Evolutionary conservation across 129 eudicot species (phyloP).

Genomic region (Escallonia herrerae): DNA sequence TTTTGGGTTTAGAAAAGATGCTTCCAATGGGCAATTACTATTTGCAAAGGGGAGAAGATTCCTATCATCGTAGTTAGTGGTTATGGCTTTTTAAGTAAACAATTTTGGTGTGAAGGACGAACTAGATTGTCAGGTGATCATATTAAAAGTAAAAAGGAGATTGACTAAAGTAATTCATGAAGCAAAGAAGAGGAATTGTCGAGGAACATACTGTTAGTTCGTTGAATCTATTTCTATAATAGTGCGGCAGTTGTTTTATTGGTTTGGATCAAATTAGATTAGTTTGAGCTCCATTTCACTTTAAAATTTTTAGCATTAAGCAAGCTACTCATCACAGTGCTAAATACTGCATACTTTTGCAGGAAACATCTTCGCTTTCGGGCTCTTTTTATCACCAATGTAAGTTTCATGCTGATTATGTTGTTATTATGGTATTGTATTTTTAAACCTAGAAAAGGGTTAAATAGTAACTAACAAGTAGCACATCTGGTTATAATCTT

Average conservation of each 20-base stretch:
- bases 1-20: too few relatives aligned
- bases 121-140: too few relatives aligned
- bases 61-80: too few relatives aligned
- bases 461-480: background rate
- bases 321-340: background rate
- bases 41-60: too few relatives aligned
- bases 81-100: too few relatives aligned
- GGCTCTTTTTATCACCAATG: conserved; percentile 86
- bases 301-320: background rate
- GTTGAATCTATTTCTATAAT: too few relatives aligned
- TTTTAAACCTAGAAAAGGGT: background rate
- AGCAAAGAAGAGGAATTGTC: background rate
- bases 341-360: conserved; percentile 24
- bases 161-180: background rate
- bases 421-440: background rate
- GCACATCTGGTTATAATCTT: background rate
- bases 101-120: too few relatives aligned
- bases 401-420: conserved; percentile 25
- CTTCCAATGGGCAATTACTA: too few relatives aligned
- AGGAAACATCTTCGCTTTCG: conserved; percentile 88
- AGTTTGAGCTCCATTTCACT: background rate
- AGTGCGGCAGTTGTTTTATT: background rate
- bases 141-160: background rate
- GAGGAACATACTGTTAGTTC: background rate
- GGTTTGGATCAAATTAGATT: background rate